Base-by-base conservation (phyloP, 345 rosid genomes). In the Arabis hirsuta region DNA sequence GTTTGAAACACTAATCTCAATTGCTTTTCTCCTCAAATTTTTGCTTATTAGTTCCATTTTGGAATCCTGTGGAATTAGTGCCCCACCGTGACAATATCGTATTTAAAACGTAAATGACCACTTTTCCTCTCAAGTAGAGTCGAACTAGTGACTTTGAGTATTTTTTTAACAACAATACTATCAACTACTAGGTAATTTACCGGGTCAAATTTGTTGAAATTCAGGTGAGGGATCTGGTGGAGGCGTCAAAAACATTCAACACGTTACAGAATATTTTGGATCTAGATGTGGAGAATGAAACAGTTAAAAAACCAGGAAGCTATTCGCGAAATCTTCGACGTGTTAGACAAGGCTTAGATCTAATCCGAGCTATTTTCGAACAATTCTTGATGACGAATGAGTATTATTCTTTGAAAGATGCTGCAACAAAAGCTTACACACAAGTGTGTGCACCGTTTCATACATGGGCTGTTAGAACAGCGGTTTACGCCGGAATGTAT, bases 401-500 rank as follows among this genome's bases (percentile, higher is more conserved):
- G 43, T 67, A 66, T 77, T 85, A 66, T 42, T 53, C 89, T 31
- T 79, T 89, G 74, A 89, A 78, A 81, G 86, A 88, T 4, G 96
- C 94, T 12, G 98, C 94, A 4, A 79, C 96, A 22, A 76, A 90
- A 27, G 94, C 98, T 59, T 92, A 88, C 80, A 62, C 90, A 0
- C 86, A 84, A 83, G 96, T 92, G 2, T 90, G 95, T 71, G 96
- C 96, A 12, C 96, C 92, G 7, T 90, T 58, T 72, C 96, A 88
- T 53, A 74, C 91, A 5, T 88, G 98, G 96, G 78, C 90, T 0
- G 83, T 89, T 58, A 82, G 96, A 66, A 81, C 95, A n/a, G 95
- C 96, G 2, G 98, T 88, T 74, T 90, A 83, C 71, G 93, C 98
- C 0, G 96, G 94, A 63, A 92, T 92, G 96, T 86, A 84, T 47